phyloP scores from a whole-genome alignment of 2,329 filamentous ascomycete species.

The Venturia pyrina region DNA sequence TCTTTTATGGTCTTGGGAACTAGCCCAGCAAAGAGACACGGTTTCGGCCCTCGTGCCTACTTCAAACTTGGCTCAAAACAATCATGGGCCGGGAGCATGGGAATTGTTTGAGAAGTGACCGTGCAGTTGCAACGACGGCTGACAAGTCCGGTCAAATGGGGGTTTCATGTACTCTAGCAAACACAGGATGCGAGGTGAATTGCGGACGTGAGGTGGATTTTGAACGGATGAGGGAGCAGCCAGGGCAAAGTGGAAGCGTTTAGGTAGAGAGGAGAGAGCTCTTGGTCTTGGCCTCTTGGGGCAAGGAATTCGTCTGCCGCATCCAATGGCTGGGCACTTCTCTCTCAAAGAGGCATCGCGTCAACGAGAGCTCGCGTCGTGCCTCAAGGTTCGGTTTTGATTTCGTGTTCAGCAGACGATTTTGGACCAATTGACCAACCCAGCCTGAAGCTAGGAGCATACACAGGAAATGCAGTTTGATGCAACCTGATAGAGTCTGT shows the following conservation, averaged over 20 bases:
- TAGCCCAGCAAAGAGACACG: not conserved
- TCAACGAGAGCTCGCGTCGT: not conserved
- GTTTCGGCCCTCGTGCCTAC: not conserved
- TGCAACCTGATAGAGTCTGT: not conserved
- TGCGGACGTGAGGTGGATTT: not conserved
- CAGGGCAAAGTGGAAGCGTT: no score
- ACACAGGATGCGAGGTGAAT: not conserved
- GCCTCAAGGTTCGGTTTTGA: not conserved
- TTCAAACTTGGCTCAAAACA: not conserved
- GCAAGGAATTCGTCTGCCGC: not conserved
- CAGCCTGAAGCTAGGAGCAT: not conserved
- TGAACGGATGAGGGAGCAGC: no score
- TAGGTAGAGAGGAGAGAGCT: no score
- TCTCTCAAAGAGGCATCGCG: not conserved
- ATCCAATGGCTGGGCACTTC: not conserved
- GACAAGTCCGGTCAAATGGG: not conserved
- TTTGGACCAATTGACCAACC: not conserved
- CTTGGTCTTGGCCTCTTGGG: no score
- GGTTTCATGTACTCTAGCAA: not conserved
- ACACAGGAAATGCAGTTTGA: not conserved
- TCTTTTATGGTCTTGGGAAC: not conserved
- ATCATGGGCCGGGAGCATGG: slow-evolving; percentile 1
- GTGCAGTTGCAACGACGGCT: not conserved
- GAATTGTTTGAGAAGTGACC: not conserved
- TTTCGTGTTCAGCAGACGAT: not conserved